Evolutionary conservation across 1,139 yeast genomes (phyloP).

Genomic region (Pneumocystis sp.): DNA sequence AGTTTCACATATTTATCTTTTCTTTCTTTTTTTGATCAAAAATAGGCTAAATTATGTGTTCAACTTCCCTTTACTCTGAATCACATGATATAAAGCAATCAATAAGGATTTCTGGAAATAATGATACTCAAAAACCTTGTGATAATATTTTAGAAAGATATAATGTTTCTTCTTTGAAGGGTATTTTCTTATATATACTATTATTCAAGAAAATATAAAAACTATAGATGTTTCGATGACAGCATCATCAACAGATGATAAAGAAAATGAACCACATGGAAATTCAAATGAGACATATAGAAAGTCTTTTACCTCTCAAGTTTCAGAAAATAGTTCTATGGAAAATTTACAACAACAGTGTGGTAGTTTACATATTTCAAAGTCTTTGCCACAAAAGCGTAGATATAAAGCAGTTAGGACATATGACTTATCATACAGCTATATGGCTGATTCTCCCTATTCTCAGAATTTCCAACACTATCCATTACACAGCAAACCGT

Average conservation of each 20-base stretch:
- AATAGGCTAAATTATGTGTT: neutral
- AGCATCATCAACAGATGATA: neutral
- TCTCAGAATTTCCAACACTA: neutral
- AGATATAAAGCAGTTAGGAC: neutral
- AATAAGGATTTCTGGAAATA: neutral
- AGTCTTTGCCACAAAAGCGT: neutral
- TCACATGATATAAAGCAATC: neutral
- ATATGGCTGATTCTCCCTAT: neutral
- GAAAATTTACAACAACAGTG: neutral
- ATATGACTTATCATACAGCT: neutral
- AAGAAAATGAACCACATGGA: neutral
- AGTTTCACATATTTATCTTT: neutral
- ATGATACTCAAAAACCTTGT: too few relatives aligned
- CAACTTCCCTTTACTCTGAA: neutral
- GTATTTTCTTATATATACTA: neutral
- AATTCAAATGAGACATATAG: too few relatives aligned
- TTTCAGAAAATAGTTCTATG: neutral
- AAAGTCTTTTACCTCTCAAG: neutral
- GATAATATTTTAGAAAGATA: neutral
- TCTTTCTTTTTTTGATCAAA: neutral
- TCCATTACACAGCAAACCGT: neutral
- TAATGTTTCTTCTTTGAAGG: neutral
- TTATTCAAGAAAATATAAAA: neutral
- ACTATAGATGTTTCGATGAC: neutral
- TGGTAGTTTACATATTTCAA: neutral